Evolutionary conservation across 768 basidiomycete genomes (phyloP), one percentile per base, ranked within the genome.

Genomic region (Boletus reticuloceps): DNA sequence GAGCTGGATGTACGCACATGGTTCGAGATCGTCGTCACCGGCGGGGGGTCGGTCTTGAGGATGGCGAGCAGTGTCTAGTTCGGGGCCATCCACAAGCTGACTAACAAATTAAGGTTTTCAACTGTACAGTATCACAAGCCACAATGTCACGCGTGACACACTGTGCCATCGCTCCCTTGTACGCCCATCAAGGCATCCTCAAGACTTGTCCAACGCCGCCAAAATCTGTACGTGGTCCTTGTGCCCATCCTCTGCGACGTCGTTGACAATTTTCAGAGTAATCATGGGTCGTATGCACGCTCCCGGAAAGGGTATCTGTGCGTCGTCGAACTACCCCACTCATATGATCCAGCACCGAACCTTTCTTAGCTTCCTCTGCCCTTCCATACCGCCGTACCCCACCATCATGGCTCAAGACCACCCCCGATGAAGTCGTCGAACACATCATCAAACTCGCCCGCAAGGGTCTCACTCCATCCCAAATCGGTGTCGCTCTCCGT

Each of bases 261-360:
- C 32, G 45, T 66, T 64, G 44, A 64, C 50, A 5, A 42, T 13
- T 16, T 48, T 8, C 29, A 81, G 74, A 77, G 68, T 58, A 72
- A 78, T 66, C 78, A 93, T 93, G 91, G 91, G 89, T 91, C 93
- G 94, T 73, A 94, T 97, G 93, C 96, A 98, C 85, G 94, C 94
- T 85, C 94, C 94, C 77, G 94, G 94, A 78, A 98, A 98, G 93
- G 96, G 95, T 84, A 97, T 98, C 82, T 91, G 90, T 93, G 76
- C 68, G 89, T 85, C n/a, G 47, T 54, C 32, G 5, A 45, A 48
- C 44, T 14, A 32, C 43, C 37, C 46, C 1, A 6, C 42, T 5
- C 37, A 38, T 31, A 34, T 10, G 46, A 25, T 27, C 54, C 22
- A 50, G 79, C 86, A 89, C 79, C 53, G 19, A 59, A 38, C 29